Conservation (phyloP, 192 early-diverging fungal species). For the Powellomyces hirtus region DNA sequence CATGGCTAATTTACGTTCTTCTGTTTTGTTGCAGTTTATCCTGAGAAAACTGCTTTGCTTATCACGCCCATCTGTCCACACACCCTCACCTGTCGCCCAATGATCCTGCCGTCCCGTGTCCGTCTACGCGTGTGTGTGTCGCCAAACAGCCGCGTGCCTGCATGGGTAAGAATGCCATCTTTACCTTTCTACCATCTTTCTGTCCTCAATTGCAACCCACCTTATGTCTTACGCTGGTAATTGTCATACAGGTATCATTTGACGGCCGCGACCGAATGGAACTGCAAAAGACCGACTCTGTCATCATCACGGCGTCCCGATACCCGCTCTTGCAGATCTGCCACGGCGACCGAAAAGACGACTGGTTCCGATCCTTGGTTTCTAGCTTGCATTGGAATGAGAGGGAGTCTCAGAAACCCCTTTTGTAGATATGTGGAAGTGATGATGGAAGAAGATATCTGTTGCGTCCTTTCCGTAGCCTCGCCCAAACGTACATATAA, state of each 20-base stretch:
- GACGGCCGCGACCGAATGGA: constrained; percentile 93
- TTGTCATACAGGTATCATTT: constrained; percentile 58
- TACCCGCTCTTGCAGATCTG: constrained; percentile 90
- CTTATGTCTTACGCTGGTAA: too few species aligned
- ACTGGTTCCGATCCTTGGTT: constrained; percentile 89
- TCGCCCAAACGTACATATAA: too few species aligned
- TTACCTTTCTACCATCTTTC: neutral
- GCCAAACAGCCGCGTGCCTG: constrained; percentile 73
- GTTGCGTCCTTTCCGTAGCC: too few species aligned
- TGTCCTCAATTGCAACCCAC: too few species aligned
- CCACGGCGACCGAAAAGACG: constrained; percentile 61
- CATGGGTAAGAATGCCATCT: constrained; percentile 68
- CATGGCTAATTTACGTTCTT: neutral
- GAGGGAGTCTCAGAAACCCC: constrained; percentile 84
- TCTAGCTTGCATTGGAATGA: constrained; percentile 93
- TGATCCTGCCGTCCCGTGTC: constrained; percentile 90
- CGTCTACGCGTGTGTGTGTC: constrained; percentile 83
- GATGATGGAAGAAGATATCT: too few species aligned
- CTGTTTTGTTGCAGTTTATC: constrained; percentile 70
- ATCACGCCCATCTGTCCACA: constrained; percentile 94
- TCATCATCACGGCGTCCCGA: constrained; percentile 79
- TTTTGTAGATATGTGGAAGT: too few species aligned
- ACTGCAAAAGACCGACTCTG: constrained; percentile 80
- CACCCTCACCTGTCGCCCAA: constrained; percentile 90
- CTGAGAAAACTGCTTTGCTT: constrained; percentile 87